These are phyloP conservation scores for Peronosclerospora sorghi DNA, from an alignment of 352 stramenopile genomes.

Conservation along the genomic window DNA sequence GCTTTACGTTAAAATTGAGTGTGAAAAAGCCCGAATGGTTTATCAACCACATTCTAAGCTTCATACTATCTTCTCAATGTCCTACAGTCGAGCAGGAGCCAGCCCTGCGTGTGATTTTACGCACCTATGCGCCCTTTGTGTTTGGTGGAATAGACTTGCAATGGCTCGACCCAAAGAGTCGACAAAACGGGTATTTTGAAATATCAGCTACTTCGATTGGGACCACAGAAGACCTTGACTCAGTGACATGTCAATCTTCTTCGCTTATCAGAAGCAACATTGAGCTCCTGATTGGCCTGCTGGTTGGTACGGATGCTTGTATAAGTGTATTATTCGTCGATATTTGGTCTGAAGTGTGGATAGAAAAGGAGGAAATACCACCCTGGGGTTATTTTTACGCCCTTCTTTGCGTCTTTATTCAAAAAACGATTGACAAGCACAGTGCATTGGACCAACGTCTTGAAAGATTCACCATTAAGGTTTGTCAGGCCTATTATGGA, in stretches of 20 bases:
- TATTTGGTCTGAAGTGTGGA: slow-evolving; percentile 37
- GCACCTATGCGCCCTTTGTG: slow-evolving; percentile 34
- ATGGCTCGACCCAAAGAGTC: slow-evolving; percentile 5
- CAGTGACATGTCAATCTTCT: slow-evolving; percentile 11
- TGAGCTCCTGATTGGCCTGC: slow-evolving; percentile 13
- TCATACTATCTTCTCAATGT: slow-evolving; percentile 30
- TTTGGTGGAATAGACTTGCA: slow-evolving; percentile 26
- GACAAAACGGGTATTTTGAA: slow-evolving; percentile 14
- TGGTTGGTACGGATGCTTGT: slow-evolving; percentile 6
- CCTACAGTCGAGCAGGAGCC: slow-evolving; percentile 16
- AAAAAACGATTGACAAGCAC: slow-evolving; percentile 6
- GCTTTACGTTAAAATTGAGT: slow-evolving; percentile 37
- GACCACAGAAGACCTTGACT: slow-evolving; percentile 8
- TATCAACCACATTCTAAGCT: slow-evolving; percentile 44
- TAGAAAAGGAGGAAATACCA: slow-evolving; percentile 13
- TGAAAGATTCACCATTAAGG: slow-evolving; percentile 9
- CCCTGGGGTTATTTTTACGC: slow-evolving; percentile 39
- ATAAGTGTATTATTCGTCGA: slow-evolving; percentile 30
- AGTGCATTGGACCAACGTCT: slow-evolving; percentile 15
- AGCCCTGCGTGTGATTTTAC: slow-evolving; percentile 25
- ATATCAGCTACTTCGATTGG: not conserved
- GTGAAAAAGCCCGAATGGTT: slow-evolving; percentile 74
- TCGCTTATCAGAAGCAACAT: slow-evolving; percentile 16
- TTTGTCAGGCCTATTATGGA: slow-evolving; percentile 18
- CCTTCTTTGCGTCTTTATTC: slow-evolving; percentile 17